Evolutionary conservation across 176 grass and related monocot genomes (phyloP).

Genomic region (Aegilops bicornis): DNA sequence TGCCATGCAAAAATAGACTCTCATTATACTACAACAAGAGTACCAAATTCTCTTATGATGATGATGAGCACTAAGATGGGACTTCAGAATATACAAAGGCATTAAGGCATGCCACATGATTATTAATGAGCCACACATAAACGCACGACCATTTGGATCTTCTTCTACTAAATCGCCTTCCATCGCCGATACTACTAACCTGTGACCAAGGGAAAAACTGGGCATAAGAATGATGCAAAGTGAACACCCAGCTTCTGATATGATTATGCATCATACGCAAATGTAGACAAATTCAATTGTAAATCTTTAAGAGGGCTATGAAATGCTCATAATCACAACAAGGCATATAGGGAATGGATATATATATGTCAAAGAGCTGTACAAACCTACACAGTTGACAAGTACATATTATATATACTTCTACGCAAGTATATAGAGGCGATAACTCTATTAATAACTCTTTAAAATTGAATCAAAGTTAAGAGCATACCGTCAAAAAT

Average conservation of each 20-base stretch:
- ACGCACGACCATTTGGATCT: slow-evolving; percentile 76
- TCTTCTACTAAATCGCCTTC: slow-evolving; percentile 88
- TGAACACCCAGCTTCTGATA: neutral
- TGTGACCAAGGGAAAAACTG: slow-evolving; percentile 32
- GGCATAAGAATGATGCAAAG: slow-evolving; percentile 17
- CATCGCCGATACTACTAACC: slow-evolving; percentile 90
- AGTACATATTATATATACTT: neutral
- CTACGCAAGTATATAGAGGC: neutral
- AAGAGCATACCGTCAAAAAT: slow-evolving; percentile 71
- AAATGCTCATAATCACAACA: neutral
- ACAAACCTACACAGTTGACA: neutral
- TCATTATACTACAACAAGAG: no score
- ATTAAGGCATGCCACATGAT: slow-evolving; percentile 65
- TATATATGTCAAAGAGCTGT: neutral
- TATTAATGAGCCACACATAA: slow-evolving; percentile 93
- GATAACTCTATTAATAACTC: neutral
- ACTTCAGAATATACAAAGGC: slow-evolving; percentile 68
- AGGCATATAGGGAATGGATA: neutral
- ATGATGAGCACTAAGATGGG: slow-evolving; percentile 27
- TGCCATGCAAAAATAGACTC: no score
- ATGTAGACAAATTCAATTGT: neutral
- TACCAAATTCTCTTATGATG: no score
- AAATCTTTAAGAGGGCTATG: neutral
- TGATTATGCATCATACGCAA: slow-evolving; percentile 6
- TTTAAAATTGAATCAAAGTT: slow-evolving; percentile 14